Evolutionary conservation across 2,329 filamentous ascomycete species (phyloP), one percentile per base, ranked within the genome.

Genomic region (Teratosphaeria epicoccoides): DNA sequence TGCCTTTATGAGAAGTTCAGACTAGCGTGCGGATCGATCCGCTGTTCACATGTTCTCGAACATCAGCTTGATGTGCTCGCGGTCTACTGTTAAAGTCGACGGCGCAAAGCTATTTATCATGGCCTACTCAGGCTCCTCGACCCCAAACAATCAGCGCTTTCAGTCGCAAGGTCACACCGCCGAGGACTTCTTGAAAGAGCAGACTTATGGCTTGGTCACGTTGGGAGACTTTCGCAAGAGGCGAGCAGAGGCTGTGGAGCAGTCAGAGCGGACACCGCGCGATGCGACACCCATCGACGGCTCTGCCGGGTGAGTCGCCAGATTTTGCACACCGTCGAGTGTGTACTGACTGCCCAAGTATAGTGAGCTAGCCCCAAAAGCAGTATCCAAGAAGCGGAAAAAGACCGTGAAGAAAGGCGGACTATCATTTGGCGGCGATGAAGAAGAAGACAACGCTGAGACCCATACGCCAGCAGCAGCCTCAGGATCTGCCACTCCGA

Each of bases 221-320:
- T 83, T 96, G 43, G 88, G 87, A 58, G 93, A 97, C 67, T 97
- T 95, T 69, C 88, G 91, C 70, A 97, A 98, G 73, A 84, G 93
- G 54, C 88, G 91, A 69, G 90, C 89, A 61, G 88, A 96, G 70
- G 88, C 90, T n/a, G 75, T 95, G 46, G 91, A 96, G 68, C 84
- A 88, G 66, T 91, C 93, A 33, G 49, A 43, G 20, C 29, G 24
- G 65, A 88, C 93, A 65, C 81, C 86, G 63, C 88, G 93, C 63
- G 59, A 61, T 49, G 55, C 49, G 33, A 59, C 54, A 43, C 51
- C 57, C 20, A 46, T 84, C 81, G 11, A 82, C 83, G 63, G 85
- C 49, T 76, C 78, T 37, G 69, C 72, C 44, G 80, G 82, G 82
- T 85, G 75, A 76, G 77, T 69, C 44, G 22, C 12, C 22, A 23